A percentile compares a stretch with the other conserved stretches of the same genome.
phyloP scores from a whole-genome alignment of 78 protist species.

The Tieghemostelium lacteum region DNA sequence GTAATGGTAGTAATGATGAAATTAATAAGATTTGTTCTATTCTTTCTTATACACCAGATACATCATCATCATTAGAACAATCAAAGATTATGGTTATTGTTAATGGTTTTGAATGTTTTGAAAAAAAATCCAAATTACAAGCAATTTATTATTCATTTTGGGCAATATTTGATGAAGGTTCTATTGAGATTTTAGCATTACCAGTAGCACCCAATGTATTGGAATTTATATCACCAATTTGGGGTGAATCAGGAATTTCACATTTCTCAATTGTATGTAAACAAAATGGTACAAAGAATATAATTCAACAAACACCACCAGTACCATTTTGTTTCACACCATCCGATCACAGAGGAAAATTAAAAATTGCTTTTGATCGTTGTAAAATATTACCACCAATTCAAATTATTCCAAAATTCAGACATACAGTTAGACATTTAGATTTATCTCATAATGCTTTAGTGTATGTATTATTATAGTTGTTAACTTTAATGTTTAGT shows the following conservation, averaged over 20 bases:
- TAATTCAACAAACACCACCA: conserved; percentile 32
- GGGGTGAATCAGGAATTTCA: conserved; percentile 56
- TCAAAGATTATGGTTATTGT: conserved; percentile 55
- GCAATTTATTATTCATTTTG: conserved; percentile 60
- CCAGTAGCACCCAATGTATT: conserved; percentile 50
- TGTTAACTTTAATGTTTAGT: not conserved
- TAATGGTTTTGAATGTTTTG: conserved; percentile 63
- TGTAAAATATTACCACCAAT: conserved; percentile 54
- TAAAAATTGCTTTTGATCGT: conserved; percentile 70
- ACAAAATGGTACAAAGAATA: conserved; percentile 43
- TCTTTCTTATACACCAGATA: conserved; percentile 61
- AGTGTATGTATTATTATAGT: conserved; percentile 15
- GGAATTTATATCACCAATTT: conserved; percentile 47
- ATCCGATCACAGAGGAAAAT: conserved; percentile 47
- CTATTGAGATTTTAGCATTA: conserved; percentile 48
- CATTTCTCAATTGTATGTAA: conserved; percentile 65
- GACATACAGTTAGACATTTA: conserved; percentile 55
- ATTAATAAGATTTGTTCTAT: too few species aligned
- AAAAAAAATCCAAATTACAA: not conserved
- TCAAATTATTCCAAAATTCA: conserved; percentile 48
- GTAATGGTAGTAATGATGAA: too few species aligned
- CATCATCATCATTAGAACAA: conserved; percentile 74
- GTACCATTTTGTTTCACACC: conserved; percentile 67
- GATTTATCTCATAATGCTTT: conserved; percentile 68
- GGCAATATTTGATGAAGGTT: conserved; percentile 64